Base-by-base conservation (phyloP, 2,329 filamentous ascomycete genomes). In the Pseudocercospora cruenta region DNA sequence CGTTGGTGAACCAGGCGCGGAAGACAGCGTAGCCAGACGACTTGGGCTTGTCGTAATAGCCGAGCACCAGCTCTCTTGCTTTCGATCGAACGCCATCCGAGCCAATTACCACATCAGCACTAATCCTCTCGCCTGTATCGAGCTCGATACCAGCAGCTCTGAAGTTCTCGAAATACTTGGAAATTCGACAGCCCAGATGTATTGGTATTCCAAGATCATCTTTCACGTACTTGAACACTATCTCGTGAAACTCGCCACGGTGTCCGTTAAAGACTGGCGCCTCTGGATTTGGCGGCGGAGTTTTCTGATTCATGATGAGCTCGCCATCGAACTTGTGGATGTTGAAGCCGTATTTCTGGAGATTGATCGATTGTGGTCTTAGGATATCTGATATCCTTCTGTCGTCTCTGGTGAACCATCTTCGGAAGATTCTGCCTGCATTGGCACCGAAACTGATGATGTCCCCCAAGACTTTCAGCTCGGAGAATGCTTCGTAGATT, bases 21-120 rank as follows among this genome's bases (percentile, higher is more conserved):
- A 53, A 60, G 22, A 65, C 58, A n/a, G 58, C 51, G 33, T 58
- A 65, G 76, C 31, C 82, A 79, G 62, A 81, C 79, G 59, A 80
- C 79, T 59, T 51, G 6, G 57, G 53, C 24, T 45, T 45, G 14
- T 33, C 62, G 5, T 33, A 22, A 22, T 55, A 43, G 36, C 62
- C 62, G 3, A 55, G 39, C 16, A 51, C 54, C 24, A 49, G 65
- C 80, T 80, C 2, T 82, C 80, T 79, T 36, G 79, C 80, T 75
- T 81, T 82, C 3, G 80, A 82, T 12, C 80, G 80, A 31, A 83
- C 80, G 67, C 75, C 75, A 65, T 77, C 75, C 7, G 75, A 75
- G 12, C 74, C 75, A 53, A 77, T 62, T 4, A 36, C 68, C 12
- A 69, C 67, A 53, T 78, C 79, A 53, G 81, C 79, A 67, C 82